These are phyloP conservation scores for Rhizophora mangle DNA, from an alignment of 345 rosid genomes.

Conservation along the genomic window DNA sequence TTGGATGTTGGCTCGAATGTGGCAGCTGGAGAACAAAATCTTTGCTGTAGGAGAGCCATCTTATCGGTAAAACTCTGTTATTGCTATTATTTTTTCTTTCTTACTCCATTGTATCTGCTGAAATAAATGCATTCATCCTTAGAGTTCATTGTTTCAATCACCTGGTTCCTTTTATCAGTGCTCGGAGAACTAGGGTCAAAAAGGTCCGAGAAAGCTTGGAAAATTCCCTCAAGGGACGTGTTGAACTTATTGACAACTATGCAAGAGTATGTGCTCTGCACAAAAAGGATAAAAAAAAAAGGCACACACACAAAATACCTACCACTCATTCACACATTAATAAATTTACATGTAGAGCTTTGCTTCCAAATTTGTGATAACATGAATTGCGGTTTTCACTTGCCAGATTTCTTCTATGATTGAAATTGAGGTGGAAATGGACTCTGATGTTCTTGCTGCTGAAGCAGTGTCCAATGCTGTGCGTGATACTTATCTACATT, in stretches of 20 bases:
- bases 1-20: slow-evolving; percentile 96
- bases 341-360: not conserved
- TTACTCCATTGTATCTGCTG: not conserved
- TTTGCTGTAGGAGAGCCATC: slow-evolving; percentile 90
- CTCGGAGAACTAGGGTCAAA: slow-evolving; percentile 70
- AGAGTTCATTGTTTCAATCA: not conserved
- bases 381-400: not conserved
- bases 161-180: slow-evolving; percentile 35
- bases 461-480: slow-evolving; percentile 79
- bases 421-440: slow-evolving; percentile 95
- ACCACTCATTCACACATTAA: not conserved
- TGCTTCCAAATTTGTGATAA: not conserved
- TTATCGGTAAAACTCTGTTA: slow-evolving; percentile 58
- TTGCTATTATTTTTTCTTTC: slow-evolving; percentile 9
- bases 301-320: not conserved
- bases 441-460: slow-evolving; percentile 90
- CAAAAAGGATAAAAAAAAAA: not conserved
- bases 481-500: slow-evolving; percentile 23
- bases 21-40: slow-evolving; percentile 96
- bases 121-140: not conserved
- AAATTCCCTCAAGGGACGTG: slow-evolving; percentile 65
- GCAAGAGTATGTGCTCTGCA: slow-evolving; percentile 58
- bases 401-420: slow-evolving; percentile 94
- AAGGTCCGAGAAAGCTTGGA: slow-evolving; percentile 80
- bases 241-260: slow-evolving; percentile 88